Evolutionary conservation across 2,329 filamentous ascomycete species (phyloP).

Genomic region (Geosmithia putterillii): DNA sequence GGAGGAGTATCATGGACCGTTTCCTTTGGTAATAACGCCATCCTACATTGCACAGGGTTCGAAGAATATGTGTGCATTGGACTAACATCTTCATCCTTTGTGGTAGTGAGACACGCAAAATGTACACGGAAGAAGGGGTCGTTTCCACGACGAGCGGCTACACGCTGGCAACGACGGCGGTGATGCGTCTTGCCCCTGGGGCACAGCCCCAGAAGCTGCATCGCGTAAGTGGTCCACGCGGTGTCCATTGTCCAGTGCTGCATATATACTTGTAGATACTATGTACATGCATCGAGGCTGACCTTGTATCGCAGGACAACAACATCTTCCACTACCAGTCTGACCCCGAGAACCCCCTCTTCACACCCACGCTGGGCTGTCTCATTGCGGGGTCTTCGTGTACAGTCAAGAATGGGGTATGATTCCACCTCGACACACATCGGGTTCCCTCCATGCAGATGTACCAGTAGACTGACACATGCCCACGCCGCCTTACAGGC

Average conservation of each 20-base stretch:
- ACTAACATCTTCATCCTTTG: too few species aligned
- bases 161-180: neutral
- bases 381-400: slow-evolving; percentile 1
- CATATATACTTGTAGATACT: too few species aligned
- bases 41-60: too few species aligned
- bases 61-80: neutral
- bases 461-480: too few species aligned
- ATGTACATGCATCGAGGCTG: too few species aligned
- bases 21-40: slow-evolving; percentile 1
- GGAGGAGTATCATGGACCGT: neutral
- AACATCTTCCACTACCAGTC: neutral
- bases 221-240: neutral
- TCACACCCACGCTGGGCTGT: slow-evolving; percentile 2
- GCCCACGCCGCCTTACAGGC: too few species aligned
- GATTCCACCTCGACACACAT: too few species aligned
- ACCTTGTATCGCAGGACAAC: neutral
- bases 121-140: neutral
- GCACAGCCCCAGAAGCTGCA: neutral
- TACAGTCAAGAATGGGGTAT: slow-evolving; percentile 2
- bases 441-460: neutral
- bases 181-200: neutral
- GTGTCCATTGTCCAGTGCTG: too few species aligned
- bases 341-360: slow-evolving; percentile 1
- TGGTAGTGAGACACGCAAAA: neutral
- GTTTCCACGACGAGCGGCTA: neutral